Percentiles rank a stretch among this genome's conserved stretches.
Evolutionary conservation across 2,329 filamentous ascomycete genomes (phyloP).

Genomic region (Drechslerella stenobrocha): DNA sequence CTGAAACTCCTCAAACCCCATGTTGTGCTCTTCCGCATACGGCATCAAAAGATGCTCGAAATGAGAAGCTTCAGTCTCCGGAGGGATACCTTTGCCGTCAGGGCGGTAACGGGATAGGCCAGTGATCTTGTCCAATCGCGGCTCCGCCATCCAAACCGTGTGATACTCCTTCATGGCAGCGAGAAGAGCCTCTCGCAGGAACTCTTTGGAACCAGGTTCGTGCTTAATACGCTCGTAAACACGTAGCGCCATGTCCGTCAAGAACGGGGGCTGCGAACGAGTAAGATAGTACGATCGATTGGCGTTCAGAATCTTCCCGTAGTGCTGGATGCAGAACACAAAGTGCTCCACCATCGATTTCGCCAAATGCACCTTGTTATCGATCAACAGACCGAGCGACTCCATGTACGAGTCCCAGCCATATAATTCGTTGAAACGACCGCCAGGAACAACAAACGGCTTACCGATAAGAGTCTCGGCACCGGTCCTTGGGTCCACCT

Average conservation of each 20-base stretch:
- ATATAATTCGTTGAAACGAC: conserved; percentile 96
- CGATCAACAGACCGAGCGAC: conserved; percentile 83
- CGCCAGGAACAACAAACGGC: conserved; percentile 95
- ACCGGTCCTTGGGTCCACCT: conserved; percentile 68
- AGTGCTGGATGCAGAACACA: conserved; percentile 97
- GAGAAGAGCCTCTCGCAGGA: conserved; percentile 75
- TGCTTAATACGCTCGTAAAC: conserved; percentile 93
- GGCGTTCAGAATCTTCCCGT: conserved; percentile 96
- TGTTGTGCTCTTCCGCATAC: conserved; percentile 78
- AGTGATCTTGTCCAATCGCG: conserved; percentile 74
- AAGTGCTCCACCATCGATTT: conserved; percentile 97
- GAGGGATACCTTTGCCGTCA: conserved; percentile 80
- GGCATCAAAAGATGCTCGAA: conserved; percentile 81
- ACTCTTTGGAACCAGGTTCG: conserved; percentile 76
- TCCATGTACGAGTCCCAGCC: conserved; percentile 99
- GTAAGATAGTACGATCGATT: conserved; percentile 94
- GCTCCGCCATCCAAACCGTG: conserved; percentile 79
- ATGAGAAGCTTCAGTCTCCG: conserved; percentile 85
- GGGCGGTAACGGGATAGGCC: conserved; percentile 84
- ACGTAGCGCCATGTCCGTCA: conserved; percentile 94
- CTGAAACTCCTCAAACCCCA: conserved; percentile 83
- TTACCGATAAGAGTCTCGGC: conserved; percentile 74
- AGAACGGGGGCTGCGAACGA: conserved; percentile 91
- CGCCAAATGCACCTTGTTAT: conserved; percentile 75
- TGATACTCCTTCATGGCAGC: conserved; percentile 98